Evolutionary conservation across 2,329 filamentous ascomycete species (phyloP).

Genomic region (Xylariomycetidae sp.): DNA sequence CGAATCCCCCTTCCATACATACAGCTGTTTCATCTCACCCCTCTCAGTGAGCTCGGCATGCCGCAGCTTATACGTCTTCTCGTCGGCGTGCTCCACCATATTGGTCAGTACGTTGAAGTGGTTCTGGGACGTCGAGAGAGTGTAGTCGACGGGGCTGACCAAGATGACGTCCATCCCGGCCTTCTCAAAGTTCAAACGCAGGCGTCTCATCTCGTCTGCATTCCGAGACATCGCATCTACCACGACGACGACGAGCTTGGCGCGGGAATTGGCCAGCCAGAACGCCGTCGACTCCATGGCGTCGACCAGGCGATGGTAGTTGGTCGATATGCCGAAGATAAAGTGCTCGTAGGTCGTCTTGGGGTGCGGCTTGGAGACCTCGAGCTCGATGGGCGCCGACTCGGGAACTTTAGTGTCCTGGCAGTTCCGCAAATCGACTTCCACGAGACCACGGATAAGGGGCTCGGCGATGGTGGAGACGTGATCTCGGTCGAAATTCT

Average conservation of each 20-base stretch:
- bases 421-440: constrained; percentile 29
- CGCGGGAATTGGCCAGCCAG: constrained; percentile 49
- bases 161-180: constrained; percentile 31
- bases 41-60: constrained; percentile 37
- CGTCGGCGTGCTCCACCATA: constrained; percentile 41
- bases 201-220: constrained; percentile 24
- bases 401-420: constrained; percentile 18
- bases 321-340: constrained; percentile 55
- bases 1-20: constrained; percentile 41
- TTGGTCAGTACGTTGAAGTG: constrained; percentile 53
- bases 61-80: constrained; percentile 47
- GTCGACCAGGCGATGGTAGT: constrained; percentile 42
- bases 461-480: constrained; percentile 33
- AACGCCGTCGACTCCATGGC: constrained; percentile 49
- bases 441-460: constrained; percentile 28
- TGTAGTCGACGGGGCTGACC: constrained; percentile 27
- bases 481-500: constrained; percentile 29
- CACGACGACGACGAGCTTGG: constrained; percentile 47
- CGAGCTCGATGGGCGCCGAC: constrained; percentile 41
- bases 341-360: constrained; percentile 42
- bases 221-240: constrained; percentile 36
- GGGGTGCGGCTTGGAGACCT: constrained; percentile 41
- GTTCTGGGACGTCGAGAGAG: constrained; percentile 43
- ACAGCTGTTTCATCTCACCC: constrained; percentile 49
- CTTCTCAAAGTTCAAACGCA: constrained; percentile 28